Percentiles rank a stretch among this genome's conserved stretches.
Evolutionary conservation across 345 rosid genomes (phyloP).

Genomic region (Brassica nigra): DNA sequence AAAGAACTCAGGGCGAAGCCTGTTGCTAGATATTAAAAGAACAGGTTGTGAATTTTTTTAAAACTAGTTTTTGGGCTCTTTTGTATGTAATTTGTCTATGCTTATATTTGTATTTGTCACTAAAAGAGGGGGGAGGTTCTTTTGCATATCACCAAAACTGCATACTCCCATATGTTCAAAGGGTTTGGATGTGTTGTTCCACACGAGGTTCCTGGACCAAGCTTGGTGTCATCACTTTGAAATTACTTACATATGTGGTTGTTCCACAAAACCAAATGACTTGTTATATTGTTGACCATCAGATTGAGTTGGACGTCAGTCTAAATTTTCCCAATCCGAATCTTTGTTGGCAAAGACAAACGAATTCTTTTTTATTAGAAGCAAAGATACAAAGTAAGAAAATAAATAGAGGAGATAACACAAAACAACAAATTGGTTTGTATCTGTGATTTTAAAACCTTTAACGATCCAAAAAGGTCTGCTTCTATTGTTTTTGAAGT

Average conservation of each 20-base stretch:
- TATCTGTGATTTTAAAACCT: no score
- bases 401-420: no score
- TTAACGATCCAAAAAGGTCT: no score
- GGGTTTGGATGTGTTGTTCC: background rate
- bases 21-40: conserved; percentile 34
- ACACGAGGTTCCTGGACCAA: background rate
- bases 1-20: conserved; percentile 20
- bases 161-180: background rate
- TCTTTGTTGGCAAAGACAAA: conserved; percentile 2
- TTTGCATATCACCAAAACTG: background rate
- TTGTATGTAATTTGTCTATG: conserved; percentile 22
- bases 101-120: conserved; percentile 12
- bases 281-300: background rate
- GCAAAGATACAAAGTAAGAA: no score
- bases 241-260: background rate
- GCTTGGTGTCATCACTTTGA: background rate
- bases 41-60: conserved; percentile 28
- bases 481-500: no score
- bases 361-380: no score
- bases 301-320: background rate
- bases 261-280: background rate
- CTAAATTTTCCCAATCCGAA: background rate
- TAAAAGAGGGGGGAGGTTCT: background rate
- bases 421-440: no score
- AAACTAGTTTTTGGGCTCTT: conserved; percentile 7